Base-by-base conservation (phyloP, 73 alveolate genomes). In the Uronychia binucleata region DNA sequence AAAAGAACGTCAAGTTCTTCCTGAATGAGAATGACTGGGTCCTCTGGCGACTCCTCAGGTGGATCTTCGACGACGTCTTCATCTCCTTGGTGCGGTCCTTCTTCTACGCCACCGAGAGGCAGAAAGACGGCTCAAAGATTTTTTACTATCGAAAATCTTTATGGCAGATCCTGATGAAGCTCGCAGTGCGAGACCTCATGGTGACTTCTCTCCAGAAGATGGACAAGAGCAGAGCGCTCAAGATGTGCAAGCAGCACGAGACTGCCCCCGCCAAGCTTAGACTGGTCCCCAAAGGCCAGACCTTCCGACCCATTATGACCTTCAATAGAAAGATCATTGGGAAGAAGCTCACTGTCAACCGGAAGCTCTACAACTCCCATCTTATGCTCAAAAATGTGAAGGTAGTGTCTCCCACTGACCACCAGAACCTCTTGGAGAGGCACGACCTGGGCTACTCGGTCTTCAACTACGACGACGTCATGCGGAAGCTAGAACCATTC, bases 251-350 rank as follows among this genome's bases (percentile, higher is more conserved):
- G 57, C 30, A 59, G 19, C 28, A 57, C 26, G 60, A 80, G 25
- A 77, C 75, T 31, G 95, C 95, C 27, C 89, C 95, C 31, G 97
- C 97, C 11, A 95, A 93, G 74, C 88, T 95, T 0, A 86, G 98
- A 57, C 85, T 95, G 26, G 87, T 95, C 27, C 98, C 98, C 27
- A 95, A 95, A 78, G 92, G 92, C 19, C 94, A 88, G 5, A 92
- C 98, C 0, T 92, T 95, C 88, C 79, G 98, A 31, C 98, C 98
- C 0, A 95, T 95, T 31, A 93, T 92, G 95, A 95, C 98, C 28
- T 95, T 92, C 84, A 89, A 92, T 46, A 67, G 95, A 58, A 95
- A 95, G 83, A 77, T 85, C 59, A 84, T 89, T 1, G 78, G 80
- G 35, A 5, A 57, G 19, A 59, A 75, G 30, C 75, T 31, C 27